phyloP scores from a whole-genome alignment of 2,329 filamentous ascomycete genomes.

The Fusarium nematophilum region DNA sequence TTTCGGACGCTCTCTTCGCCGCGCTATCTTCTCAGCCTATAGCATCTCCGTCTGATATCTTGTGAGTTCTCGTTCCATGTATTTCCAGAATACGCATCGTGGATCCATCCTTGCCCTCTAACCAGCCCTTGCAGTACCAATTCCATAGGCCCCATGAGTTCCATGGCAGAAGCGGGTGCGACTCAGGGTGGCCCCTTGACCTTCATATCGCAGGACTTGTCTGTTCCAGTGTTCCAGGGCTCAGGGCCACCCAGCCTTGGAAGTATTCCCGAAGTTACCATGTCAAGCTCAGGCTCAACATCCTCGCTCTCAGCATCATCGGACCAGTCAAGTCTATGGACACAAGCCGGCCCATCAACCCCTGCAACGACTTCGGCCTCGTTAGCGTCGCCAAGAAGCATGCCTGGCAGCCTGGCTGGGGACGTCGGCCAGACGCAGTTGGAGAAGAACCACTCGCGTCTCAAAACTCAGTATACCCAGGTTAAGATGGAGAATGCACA shows the following conservation, averaged over 20 bases:
- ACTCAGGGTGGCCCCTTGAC: background rate
- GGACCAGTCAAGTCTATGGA: background rate
- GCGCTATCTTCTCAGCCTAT: background rate
- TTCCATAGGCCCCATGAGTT: background rate
- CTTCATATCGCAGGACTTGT: background rate
- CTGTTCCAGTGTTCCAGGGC: background rate
- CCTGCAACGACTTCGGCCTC: background rate
- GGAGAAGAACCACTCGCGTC: conserved; percentile 1
- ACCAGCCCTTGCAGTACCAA: background rate
- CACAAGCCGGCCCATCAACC: background rate
- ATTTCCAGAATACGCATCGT: too few relatives aligned
- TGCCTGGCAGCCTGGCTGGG: background rate
- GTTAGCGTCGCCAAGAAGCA: background rate
- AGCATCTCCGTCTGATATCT: background rate
- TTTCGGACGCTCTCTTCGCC: background rate
- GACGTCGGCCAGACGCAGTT: background rate
- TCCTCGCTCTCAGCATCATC: background rate
- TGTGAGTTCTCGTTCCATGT: too few relatives aligned
- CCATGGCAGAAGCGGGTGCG: background rate
- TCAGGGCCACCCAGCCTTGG: background rate
- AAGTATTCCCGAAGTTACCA: background rate
- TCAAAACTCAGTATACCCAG: conserved; percentile 1
- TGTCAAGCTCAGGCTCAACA: background rate
- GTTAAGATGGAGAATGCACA: conserved; percentile 2
- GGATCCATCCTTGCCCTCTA: background rate